Percentiles rank a stretch among this genome's conserved stretches.
Evolutionary conservation across 805 yeast species (phyloP).

Genomic region (Kazachstania africana): DNA sequence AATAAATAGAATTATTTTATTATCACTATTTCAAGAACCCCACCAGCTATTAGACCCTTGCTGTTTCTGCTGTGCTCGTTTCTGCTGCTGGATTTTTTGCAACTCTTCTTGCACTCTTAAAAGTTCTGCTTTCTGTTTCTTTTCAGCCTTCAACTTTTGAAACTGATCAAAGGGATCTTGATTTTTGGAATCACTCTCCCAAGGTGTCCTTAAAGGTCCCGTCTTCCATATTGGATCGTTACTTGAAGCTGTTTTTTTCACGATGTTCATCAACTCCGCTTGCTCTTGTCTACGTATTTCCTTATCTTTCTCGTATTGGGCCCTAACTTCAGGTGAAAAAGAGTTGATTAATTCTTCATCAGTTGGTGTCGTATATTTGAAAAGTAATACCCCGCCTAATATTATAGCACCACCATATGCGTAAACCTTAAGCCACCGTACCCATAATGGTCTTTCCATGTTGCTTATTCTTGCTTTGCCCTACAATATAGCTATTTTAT

Average conservation of each 20-base stretch:
- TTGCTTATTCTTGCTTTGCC: neutral
- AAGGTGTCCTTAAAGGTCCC: constrained; percentile 57
- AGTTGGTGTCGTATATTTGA: constrained; percentile 69
- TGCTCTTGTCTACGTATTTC: constrained; percentile 58
- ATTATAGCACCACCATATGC: constrained; percentile 55
- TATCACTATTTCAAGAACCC: too few species aligned
- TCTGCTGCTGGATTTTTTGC: too few species aligned
- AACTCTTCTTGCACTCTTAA: constrained; percentile 1
- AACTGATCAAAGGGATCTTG: constrained; percentile 2
- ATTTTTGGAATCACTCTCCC: constrained; percentile 30
- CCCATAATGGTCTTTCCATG: constrained; percentile 37
- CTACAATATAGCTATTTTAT: too few species aligned
- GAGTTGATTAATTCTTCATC: constrained; percentile 66
- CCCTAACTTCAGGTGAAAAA: constrained; percentile 74
- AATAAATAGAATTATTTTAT: too few species aligned
- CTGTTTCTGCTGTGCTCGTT: too few species aligned
- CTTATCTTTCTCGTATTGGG: constrained; percentile 56
- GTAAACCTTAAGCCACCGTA: constrained; percentile 47
- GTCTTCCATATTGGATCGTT: constrained; percentile 79
- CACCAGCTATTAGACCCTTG: too few species aligned
- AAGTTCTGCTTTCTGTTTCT: constrained; percentile 2
- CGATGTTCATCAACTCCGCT: constrained; percentile 56
- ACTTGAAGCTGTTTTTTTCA: constrained; percentile 47
- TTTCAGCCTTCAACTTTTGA: constrained; percentile 2
- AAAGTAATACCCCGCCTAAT: constrained; percentile 60